Conservation (phyloP, 768 basidiomycete species). For the Paxillus ammoniavirescens region DNA sequence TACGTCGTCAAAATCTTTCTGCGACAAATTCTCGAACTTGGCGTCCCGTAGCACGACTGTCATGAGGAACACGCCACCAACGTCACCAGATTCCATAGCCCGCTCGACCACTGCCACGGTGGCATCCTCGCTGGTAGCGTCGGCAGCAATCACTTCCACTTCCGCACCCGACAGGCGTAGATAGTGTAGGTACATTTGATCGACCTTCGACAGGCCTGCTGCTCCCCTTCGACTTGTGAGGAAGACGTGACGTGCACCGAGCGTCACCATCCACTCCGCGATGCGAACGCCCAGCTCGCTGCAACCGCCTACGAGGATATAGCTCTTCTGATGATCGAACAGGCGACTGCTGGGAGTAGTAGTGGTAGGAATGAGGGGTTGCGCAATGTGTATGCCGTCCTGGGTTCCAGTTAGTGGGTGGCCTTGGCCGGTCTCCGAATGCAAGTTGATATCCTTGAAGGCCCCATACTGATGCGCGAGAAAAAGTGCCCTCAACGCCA, state of each 20-base stretch:
- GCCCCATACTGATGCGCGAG: conserved; percentile 1
- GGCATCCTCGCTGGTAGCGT: conserved; percentile 9
- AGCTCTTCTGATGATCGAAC: conserved; percentile 20
- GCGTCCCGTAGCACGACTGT: conserved; percentile 20
- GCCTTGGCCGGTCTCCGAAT: neutral
- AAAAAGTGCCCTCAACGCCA: conserved; percentile 1
- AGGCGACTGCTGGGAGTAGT: conserved; percentile 4
- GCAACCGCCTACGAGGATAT: conserved; percentile 23
- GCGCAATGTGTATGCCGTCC: neutral
- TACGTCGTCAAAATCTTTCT: conserved; percentile 18
- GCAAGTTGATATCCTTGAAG: neutral
- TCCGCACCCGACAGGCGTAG: conserved; percentile 11
- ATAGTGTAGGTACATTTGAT: conserved; percentile 13
- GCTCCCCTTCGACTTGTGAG: conserved; percentile 20
- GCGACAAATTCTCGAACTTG: conserved; percentile 19
- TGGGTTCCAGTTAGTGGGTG: neutral
- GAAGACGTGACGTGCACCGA: conserved; percentile 23
- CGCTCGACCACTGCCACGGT: conserved; percentile 9
- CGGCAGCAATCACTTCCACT: conserved; percentile 15
- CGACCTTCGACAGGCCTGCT: conserved; percentile 15
- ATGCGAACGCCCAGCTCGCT: conserved; percentile 25
- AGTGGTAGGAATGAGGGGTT: neutral
- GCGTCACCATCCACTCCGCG: conserved; percentile 23
- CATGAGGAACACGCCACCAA: conserved; percentile 23
- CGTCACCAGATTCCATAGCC: conserved; percentile 9